Percentiles rank a stretch among this genome's conserved stretches.
Evolutionary conservation across 2,329 filamentous ascomycete genomes (phyloP).

Genomic region (Aspergillus pseudotamarii): DNA sequence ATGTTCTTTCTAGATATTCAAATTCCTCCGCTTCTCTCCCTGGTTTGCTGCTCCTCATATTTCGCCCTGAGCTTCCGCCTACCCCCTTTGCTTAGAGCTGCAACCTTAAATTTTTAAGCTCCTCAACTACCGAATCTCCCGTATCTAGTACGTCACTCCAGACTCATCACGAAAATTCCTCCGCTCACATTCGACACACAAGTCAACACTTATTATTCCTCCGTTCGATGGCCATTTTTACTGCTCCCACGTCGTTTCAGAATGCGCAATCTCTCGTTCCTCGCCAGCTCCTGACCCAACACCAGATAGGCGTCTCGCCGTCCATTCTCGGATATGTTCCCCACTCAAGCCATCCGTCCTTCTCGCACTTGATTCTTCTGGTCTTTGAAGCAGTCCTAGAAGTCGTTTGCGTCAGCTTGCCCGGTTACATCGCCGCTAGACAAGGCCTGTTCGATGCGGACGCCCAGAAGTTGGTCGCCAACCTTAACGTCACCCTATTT

Average conservation of each 20-base stretch:
- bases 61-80: background rate
- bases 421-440: slow-evolving; percentile 88
- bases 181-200: background rate
- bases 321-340: slow-evolving; percentile 24
- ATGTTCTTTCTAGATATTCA: background rate
- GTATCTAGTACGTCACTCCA: background rate
- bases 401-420: slow-evolving; percentile 91
- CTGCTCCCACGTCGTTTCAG: slow-evolving; percentile 52
- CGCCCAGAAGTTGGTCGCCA: slow-evolving; percentile 94
- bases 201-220: background rate
- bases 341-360: slow-evolving; percentile 51
- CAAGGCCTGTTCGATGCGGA: slow-evolving; percentile 93
- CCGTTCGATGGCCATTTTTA: slow-evolving; percentile 48
- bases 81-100: background rate
- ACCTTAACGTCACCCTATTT: slow-evolving; percentile 94
- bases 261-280: slow-evolving; percentile 38
- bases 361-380: slow-evolving; percentile 69
- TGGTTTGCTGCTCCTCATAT: background rate
- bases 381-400: slow-evolving; percentile 95
- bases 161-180: slow-evolving; percentile 1
- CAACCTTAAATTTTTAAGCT: slow-evolving; percentile 1
- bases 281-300: slow-evolving; percentile 26
- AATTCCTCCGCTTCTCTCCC: background rate
- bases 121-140: background rate
- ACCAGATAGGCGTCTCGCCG: slow-evolving; percentile 24